Evolutionary conservation across 192 early-diverging fungal species (phyloP).

Genomic region (Linnemannia zychae): DNA sequence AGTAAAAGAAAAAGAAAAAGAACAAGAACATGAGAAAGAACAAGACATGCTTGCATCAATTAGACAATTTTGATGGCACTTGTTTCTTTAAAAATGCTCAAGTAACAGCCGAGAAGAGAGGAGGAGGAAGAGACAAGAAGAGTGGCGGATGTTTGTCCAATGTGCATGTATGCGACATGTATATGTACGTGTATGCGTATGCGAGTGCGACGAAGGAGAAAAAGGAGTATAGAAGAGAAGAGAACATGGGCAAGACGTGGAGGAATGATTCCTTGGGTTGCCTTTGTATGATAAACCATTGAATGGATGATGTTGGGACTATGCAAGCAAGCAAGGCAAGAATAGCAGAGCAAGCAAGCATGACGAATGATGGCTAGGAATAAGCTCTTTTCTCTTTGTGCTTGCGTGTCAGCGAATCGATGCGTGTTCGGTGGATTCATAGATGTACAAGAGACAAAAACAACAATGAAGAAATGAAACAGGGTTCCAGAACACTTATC

Average conservation of each 20-base stretch:
- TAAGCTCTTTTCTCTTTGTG: not conserved
- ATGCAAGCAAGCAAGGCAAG: not conserved
- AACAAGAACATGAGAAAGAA: not conserved
- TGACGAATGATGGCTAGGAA: not conserved
- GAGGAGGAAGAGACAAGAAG: not conserved
- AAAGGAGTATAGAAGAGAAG: not conserved
- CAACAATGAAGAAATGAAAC: not conserved
- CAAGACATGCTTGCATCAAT: not conserved
- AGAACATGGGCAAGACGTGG: not conserved
- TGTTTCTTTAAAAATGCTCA: conserved; percentile 1
- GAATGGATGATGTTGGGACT: not conserved
- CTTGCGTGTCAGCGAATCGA: not conserved
- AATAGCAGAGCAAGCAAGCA: too few species aligned
- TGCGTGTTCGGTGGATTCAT: not conserved
- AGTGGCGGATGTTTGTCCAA: not conserved
- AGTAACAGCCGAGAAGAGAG: not conserved
- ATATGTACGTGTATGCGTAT: not conserved
- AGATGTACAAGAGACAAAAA: not conserved
- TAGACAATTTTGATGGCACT: not conserved
- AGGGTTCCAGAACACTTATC: not conserved
- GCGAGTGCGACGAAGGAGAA: not conserved
- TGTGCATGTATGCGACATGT: not conserved
- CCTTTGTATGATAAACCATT: not conserved
- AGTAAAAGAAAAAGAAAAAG: not conserved
- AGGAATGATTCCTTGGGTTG: not conserved